A percentile compares a stretch with the other conserved stretches of the same genome.
These are phyloP conservation scores for Cercospora zeina DNA, from an alignment of 2,329 filamentous ascomycete species.

Conservation along the genomic window DNA sequence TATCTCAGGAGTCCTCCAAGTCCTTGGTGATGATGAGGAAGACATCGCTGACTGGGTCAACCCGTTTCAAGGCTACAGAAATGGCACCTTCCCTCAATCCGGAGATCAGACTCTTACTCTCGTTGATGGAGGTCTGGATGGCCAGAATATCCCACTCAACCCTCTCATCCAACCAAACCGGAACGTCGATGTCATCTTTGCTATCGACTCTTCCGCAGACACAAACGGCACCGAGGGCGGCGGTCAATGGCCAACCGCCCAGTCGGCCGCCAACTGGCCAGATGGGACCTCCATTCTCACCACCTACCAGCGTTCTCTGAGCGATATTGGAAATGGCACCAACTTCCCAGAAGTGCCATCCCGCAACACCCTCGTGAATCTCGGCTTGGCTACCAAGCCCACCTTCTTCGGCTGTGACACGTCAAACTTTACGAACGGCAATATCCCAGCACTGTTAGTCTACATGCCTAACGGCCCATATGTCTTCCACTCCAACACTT, in stretches of 20 bases:
- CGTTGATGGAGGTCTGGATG: slow-evolving; percentile 75
- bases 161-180: slow-evolving; percentile 74
- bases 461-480: slow-evolving; percentile 76
- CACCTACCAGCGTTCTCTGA: slow-evolving; percentile 67
- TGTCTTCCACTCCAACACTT: slow-evolving; percentile 71
- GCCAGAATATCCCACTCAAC: slow-evolving; percentile 76
- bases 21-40: slow-evolving; percentile 60
- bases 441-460: slow-evolving; percentile 67
- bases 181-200: slow-evolving; percentile 76
- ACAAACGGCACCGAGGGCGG: slow-evolving; percentile 54
- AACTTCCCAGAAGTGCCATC: slow-evolving; percentile 72
- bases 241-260: slow-evolving; percentile 32
- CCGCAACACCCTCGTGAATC: slow-evolving; percentile 74
- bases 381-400: slow-evolving; percentile 70
- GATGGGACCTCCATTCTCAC: slow-evolving; percentile 74
- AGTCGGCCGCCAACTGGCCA: slow-evolving; percentile 62
- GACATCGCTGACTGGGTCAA: slow-evolving; percentile 80
- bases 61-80: slow-evolving; percentile 69
- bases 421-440: slow-evolving; percentile 58
- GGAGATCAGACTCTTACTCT: slow-evolving; percentile 60
- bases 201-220: slow-evolving; percentile 75
- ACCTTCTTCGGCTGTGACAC: slow-evolving; percentile 75
- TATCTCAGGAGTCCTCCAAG: slow-evolving; percentile 54
- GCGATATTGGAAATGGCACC: slow-evolving; percentile 64
- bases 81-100: slow-evolving; percentile 60